phyloP scores from a whole-genome alignment of 2,329 filamentous ascomycete species.

The Trichoderma koningii region DNA sequence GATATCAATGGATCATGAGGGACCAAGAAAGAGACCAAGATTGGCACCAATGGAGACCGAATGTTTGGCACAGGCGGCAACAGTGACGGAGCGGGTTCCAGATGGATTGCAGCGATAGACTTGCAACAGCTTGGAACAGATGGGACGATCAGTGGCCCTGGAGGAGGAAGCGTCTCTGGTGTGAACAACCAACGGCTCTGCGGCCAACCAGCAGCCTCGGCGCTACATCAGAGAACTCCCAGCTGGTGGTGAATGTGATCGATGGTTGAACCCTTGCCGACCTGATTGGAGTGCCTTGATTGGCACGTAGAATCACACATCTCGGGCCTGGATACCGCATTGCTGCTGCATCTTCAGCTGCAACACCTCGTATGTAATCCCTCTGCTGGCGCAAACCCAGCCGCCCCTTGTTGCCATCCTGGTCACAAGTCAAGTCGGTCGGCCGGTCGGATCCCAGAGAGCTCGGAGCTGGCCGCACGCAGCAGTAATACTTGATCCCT shows the following conservation, averaged over 20 bases:
- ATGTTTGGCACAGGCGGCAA: not conserved
- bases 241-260: not conserved
- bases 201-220: conserved; percentile 2
- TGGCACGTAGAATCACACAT: too few relatives aligned
- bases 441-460: not conserved
- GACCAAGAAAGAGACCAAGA: not conserved
- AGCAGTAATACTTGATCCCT: not conserved
- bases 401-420: not conserved
- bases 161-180: too few relatives aligned
- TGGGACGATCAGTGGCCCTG: not conserved
- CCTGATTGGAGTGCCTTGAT: too few relatives aligned
- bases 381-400: conserved; percentile 1
- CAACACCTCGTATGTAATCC: not conserved
- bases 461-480: too few relatives aligned
- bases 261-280: too few relatives aligned
- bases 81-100: not conserved
- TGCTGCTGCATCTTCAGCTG: not conserved
- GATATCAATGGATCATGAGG: not conserved
- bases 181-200: too few relatives aligned
- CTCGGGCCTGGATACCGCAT: too few relatives aligned
- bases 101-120: conserved; percentile 14
- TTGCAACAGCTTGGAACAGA: not conserved
- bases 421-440: not conserved
- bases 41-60: not conserved
- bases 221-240: not conserved